Conservation (phyloP, 2,329 filamentous ascomycete genomes). For the Triangularia setosa region DNA sequence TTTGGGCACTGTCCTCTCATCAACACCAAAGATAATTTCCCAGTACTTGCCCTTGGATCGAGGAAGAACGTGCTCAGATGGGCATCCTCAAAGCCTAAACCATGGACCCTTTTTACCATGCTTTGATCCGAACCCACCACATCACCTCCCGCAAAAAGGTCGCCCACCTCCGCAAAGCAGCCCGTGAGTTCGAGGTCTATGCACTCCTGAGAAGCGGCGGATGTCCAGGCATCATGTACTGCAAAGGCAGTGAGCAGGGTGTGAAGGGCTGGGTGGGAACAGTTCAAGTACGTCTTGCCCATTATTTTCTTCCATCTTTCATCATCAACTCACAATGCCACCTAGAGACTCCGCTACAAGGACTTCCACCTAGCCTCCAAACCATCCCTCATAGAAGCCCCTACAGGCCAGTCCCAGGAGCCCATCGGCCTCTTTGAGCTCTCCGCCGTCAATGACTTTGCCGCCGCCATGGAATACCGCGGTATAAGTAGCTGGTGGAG, state of each 20-base stretch:
- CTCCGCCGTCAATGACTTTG: constrained; percentile 62
- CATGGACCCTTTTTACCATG: constrained; percentile 34
- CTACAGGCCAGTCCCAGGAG: background rate
- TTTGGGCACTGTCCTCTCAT: background rate
- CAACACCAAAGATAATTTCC: background rate
- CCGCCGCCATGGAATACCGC: constrained; percentile 53
- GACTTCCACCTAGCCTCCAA: constrained; percentile 63
- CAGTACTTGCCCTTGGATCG: background rate
- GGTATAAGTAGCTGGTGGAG: constrained; percentile 65
- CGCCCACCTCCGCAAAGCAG: constrained; percentile 57
- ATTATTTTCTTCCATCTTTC: background rate
- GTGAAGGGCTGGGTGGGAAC: constrained; percentile 61
- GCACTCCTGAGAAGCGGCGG: constrained; percentile 65
- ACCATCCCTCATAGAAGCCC: constrained; percentile 35
- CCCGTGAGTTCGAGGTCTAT: constrained; percentile 56
- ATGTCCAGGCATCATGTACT: constrained; percentile 75
- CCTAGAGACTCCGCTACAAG: constrained; percentile 63
- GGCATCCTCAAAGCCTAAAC: background rate
- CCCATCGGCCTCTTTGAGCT: constrained; percentile 50
- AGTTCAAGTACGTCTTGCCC: constrained; percentile 39
- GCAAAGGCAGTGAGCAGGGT: constrained; percentile 54
- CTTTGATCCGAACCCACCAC: constrained; percentile 74
- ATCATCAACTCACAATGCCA: background rate
- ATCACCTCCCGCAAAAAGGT: constrained; percentile 76
- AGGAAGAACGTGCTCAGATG: background rate